phyloP scores from a whole-genome alignment of 2,329 filamentous ascomycete genomes.

The Diplodia scrobiculata region DNA sequence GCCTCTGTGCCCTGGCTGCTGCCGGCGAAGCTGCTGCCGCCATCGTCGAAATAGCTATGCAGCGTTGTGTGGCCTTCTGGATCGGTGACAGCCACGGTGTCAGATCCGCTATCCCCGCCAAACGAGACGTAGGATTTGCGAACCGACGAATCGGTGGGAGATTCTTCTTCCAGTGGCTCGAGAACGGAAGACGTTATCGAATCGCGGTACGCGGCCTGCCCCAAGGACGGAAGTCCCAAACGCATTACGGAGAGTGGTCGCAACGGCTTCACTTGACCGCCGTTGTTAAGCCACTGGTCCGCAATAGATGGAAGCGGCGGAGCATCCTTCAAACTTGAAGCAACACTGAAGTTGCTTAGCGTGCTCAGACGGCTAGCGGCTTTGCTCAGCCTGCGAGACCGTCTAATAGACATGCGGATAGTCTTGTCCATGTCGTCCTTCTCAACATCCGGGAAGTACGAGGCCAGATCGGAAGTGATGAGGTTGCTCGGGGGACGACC shows the following conservation, averaged over 20 bases:
- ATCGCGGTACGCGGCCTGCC: slow-evolving; percentile 67
- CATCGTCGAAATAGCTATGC: slow-evolving; percentile 84
- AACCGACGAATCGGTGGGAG: slow-evolving; percentile 69
- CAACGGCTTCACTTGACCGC: slow-evolving; percentile 51
- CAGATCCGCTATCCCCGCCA: slow-evolving; percentile 68
- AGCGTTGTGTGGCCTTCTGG: slow-evolving; percentile 69
- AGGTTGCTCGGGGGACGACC: slow-evolving; percentile 92
- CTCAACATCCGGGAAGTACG: slow-evolving; percentile 95
- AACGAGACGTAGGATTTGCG: slow-evolving; percentile 96
- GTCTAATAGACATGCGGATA: slow-evolving; percentile 85
- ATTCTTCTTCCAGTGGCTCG: slow-evolving; percentile 89
- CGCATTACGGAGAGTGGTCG: slow-evolving; percentile 64
- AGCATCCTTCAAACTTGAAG: slow-evolving; percentile 87
- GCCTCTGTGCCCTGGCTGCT: slow-evolving; percentile 60
- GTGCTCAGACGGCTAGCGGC: slow-evolving; percentile 92
- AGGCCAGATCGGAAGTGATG: slow-evolving; percentile 92
- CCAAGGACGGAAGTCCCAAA: slow-evolving; percentile 54
- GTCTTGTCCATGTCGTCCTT: slow-evolving; percentile 95
- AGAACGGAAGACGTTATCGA: slow-evolving; percentile 87
- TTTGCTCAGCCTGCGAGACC: slow-evolving; percentile 87
- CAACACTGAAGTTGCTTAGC: slow-evolving; percentile 88
- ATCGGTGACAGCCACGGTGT: slow-evolving; percentile 73
- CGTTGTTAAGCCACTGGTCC: slow-evolving; percentile 78
- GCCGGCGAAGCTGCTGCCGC: slow-evolving; percentile 70
- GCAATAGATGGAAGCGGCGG: slow-evolving; percentile 95